Evolutionary conservation across 2,329 filamentous ascomycete species (phyloP), one percentile per base, ranked within the genome.

Genomic region (Teratosphaeria viscida): DNA sequence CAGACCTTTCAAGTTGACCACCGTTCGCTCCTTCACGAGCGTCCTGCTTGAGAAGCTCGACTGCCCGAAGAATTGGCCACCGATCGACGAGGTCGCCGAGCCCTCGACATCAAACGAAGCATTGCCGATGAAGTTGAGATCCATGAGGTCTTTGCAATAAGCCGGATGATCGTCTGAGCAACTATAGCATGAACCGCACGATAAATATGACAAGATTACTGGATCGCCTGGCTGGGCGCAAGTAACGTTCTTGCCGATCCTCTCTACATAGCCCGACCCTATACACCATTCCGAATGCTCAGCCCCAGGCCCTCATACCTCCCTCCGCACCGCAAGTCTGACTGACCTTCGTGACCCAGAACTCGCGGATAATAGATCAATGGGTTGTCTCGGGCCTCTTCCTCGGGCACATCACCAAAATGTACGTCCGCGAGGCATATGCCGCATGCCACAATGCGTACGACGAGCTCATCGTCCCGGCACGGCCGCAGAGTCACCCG

Each of bases 41-140:
- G 62, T 65, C 32, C 64, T 47, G 11, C 64, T 66, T 11, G 63
- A 63, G 57, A 69, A 68, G 54, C 62, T 65, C 5, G 63, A 65
- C 35, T 68, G 67, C 1, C 67, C 66, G 52, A 68, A 69, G 61
- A 68, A 69, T 39, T 67, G 65, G 32, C 61, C 32, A 69, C 63
- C 32, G 59, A 59, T 2, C 54, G 53, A 6, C n/a, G 43, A n/a
- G 19, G 43, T 23, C 19, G 43, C 16, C 19, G 43, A 23, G 43
- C 53, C 34, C 23, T 32, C 53, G 27, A 54, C 34, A 2, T n/a
- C 27, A 32, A 37, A 54, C 23, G 53, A 37, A 2, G 53, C 14
- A 54, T n/a, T 54, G 4, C 27, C 27, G 23, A 54, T 19, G 7
- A 54, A 32, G 12, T 54, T 54, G 26, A 54, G 53, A 14, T 32